Base-by-base conservation (phyloP, 345 rosid genomes). In the Lumnitzera littorea region DNA sequence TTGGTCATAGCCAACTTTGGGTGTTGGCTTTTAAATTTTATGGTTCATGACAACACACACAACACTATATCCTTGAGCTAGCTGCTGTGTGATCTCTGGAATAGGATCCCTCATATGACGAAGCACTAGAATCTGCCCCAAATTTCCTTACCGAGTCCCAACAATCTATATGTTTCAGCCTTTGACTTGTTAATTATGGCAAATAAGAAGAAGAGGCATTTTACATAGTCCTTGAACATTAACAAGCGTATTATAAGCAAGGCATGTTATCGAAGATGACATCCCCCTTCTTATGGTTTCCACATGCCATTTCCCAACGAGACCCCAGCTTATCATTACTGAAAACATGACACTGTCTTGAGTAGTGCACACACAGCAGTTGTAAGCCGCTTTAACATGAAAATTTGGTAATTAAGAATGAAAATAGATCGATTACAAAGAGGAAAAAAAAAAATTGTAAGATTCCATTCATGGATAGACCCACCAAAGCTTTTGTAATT, bases 231-330 rank as follows among this genome's bases (percentile, higher is more conserved):
- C 82, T 24, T 75, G 91, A 70, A 84, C 95, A 65, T 90, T 86
- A 2, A 78, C 89, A 27, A 84, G 99, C 67, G 79, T 94, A 25
- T 71, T 70, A 65, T 94, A 94, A 69, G 84, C 84, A 43, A 81
- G 85, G 74, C 97, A 94, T 51, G 77, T 75, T 62, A 86, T 92
- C 51, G 90, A 72, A 12, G 92, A 88, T 2, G 97, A 86, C 61
- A 90, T 84, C 68, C 88, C 88, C 96, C 51, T 81, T 79, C 80
- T 84, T 88, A 75, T 88, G 97, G 51, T 74, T 72, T 57, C 82
- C 24, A 23, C 99, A 94, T 57, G 91, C 71, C 77, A 84, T 72
- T 60, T 94, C 95, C 91, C 84, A 73, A 24, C 82, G 80, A 56
- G 68, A 56, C 57, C 76, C 91, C 50, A 51, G 50, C 62, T 73